A percentile compares a stretch with the other conserved stretches of the same genome.
Conservation (phyloP, 352 stramenopile species). For the Globisporangium paddicum region DNA sequence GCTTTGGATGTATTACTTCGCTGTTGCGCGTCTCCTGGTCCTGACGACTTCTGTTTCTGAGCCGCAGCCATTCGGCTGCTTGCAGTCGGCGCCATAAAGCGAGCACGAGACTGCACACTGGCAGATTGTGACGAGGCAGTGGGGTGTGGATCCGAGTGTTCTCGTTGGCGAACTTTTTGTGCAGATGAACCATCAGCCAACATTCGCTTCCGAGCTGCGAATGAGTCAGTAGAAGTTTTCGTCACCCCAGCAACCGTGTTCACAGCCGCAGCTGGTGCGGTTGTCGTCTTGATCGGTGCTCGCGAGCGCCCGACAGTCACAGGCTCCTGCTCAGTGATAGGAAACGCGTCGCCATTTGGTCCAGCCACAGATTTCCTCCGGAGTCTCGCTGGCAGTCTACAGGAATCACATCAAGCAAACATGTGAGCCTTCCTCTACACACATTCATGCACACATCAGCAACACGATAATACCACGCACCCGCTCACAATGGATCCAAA, state of each 20-base stretch:
- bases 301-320: not conserved
- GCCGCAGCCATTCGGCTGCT: conserved; percentile 12
- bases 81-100: conserved; percentile 13
- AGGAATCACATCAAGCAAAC: not conserved
- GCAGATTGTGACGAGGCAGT: not conserved
- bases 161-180: not conserved
- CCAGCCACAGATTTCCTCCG: not conserved
- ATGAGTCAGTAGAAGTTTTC: not conserved
- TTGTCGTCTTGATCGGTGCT: conserved; percentile 9
- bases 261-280: not conserved
- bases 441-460: no score
- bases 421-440: no score
- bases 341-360: not conserved
- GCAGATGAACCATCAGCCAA: not conserved
- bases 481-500: conserved; percentile 6
- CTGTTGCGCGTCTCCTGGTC: not conserved
- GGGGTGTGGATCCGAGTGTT: not conserved
- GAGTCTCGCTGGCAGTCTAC: conserved; percentile 3
- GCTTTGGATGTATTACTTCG: conserved; percentile 7
- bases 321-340: not conserved
- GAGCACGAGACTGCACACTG: not conserved
- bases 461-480: not conserved
- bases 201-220: not conserved
- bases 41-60: not conserved
- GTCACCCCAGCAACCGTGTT: not conserved